Conservation (phyloP, 169 alveolate genomes). For the Plasmodium gaboni region DNA sequence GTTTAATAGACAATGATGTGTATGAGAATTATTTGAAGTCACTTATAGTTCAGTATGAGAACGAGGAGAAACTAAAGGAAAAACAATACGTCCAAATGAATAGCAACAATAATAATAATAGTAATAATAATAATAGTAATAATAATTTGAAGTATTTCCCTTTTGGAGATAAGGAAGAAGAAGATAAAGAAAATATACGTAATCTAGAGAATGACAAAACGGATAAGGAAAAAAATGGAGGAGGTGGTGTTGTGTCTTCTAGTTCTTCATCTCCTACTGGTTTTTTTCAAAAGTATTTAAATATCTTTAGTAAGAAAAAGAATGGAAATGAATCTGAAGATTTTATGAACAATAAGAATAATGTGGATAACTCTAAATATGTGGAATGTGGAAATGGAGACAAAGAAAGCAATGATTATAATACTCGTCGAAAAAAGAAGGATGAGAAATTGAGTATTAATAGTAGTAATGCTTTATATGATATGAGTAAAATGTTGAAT, state of each 20-base stretch:
- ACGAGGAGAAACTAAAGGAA: constrained; percentile 26
- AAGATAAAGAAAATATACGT: not conserved
- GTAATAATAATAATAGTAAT: not conserved
- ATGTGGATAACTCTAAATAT: constrained; percentile 1
- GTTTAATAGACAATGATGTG: not conserved
- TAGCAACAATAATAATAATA: not conserved
- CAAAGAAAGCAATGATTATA: constrained; percentile 47
- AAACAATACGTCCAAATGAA: not conserved
- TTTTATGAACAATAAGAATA: not conserved
- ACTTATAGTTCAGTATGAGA: constrained; percentile 63
- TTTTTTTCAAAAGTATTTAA: too few species aligned
- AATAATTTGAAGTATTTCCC: not conserved
- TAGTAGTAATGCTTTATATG: too few species aligned
- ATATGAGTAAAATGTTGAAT: too few species aligned
- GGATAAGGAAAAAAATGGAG: too few species aligned
- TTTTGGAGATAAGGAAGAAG: not conserved
- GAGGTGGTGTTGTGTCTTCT: too few species aligned
- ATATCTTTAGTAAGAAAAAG: not conserved
- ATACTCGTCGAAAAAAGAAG: constrained; percentile 47
- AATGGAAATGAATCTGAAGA: not conserved
- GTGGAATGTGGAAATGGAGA: constrained; percentile 15
- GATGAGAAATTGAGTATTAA: not conserved
- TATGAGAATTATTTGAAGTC: constrained; percentile 38
- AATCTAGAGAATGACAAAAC: not conserved
- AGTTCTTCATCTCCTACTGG: too few species aligned